Evolutionary conservation across 148 eudicot species (phyloP), one percentile per base, ranked within the genome.

Genomic region (Rhododendron molle): DNA sequence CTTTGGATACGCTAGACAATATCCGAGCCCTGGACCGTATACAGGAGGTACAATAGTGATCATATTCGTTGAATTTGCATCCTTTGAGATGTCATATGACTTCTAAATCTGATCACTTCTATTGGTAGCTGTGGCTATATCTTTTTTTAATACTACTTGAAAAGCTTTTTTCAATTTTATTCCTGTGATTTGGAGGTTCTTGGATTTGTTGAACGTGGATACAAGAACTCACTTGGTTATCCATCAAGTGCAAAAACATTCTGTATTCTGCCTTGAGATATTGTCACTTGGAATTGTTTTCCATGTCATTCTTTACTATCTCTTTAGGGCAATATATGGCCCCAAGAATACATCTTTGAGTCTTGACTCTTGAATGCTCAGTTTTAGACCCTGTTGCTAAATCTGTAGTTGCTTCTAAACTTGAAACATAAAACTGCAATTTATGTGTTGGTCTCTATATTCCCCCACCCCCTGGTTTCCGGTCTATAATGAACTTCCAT

Each of bases 11-110:
- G 46, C 87, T 95, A 80, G 99, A 96, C 89, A 95, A 96, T 84
- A 93, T 96, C 69, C 98, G 96, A 84, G 94, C 99, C 56, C 84
- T 96, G 93, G 99, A 96, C 86, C 97, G 99, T 83, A 95, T 96
- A 85, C 99, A 96, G 85, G 99, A 96, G 99, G 99, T 96, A 89
- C 14, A 43, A 11, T 20, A 71, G 18, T n/a, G 6, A 14, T 49
- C 12, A 30, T 82, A 30, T 18, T 56, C 43, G 32, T 78, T 21
- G 26, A 38, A 12, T 72, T 83, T 21, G 6, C 56, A 20, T 32
- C n/a, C 4, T 65, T 84, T 84, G 34, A 82, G 67, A 49, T 72
- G 80, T 50, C 36, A 72, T 20, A 5, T 18, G 78, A 46, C 28
- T 83, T 71, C 38, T 12, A 26, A 78, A 78, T 78, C 36, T 80